Evolutionary conservation across 768 basidiomycete genomes (phyloP).

Genomic region (Termitomyces sp.): DNA sequence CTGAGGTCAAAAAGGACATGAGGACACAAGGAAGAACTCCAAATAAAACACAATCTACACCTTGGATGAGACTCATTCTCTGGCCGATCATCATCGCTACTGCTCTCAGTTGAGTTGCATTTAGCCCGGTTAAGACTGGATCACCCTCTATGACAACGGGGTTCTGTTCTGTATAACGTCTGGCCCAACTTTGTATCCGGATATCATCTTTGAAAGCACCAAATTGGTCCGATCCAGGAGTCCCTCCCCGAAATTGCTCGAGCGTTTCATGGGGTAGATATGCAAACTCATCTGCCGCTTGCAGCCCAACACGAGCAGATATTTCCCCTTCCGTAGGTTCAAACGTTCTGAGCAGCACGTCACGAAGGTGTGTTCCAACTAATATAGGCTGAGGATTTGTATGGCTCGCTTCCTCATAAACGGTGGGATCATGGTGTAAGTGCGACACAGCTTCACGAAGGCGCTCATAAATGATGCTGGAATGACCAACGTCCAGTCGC

Average conservation of each 20-base stretch:
- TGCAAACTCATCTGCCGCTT: conserved; percentile 31
- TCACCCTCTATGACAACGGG: conserved; percentile 76
- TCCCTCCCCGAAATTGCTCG: conserved; percentile 24
- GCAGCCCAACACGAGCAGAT: conserved; percentile 27
- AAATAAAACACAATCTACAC: conserved; percentile 42
- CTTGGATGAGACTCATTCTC: conserved; percentile 77
- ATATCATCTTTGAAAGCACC: conserved; percentile 68
- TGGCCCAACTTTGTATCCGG: conserved; percentile 78
- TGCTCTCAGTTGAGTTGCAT: conserved; percentile 72
- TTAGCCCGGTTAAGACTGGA: conserved; percentile 59
- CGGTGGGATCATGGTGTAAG: conserved; percentile 47
- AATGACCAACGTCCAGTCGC: conserved; percentile 67
- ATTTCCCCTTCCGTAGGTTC: conserved; percentile 21
- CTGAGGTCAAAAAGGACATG: conserved; percentile 26
- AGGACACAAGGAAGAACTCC: neutral
- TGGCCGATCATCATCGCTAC: conserved; percentile 85
- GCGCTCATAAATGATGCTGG: conserved; percentile 58
- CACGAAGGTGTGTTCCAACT: conserved; percentile 67
- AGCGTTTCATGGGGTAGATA: conserved; percentile 31
- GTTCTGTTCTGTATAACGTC: conserved; percentile 49
- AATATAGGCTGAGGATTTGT: conserved; percentile 46
- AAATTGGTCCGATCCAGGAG: conserved; percentile 11
- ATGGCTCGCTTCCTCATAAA: conserved; percentile 26
- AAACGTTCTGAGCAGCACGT: conserved; percentile 62
- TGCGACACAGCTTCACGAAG: conserved; percentile 63